Conservation (phyloP, 2,329 filamentous ascomycete genomes). For the Aspergillus japonicus region DNA sequence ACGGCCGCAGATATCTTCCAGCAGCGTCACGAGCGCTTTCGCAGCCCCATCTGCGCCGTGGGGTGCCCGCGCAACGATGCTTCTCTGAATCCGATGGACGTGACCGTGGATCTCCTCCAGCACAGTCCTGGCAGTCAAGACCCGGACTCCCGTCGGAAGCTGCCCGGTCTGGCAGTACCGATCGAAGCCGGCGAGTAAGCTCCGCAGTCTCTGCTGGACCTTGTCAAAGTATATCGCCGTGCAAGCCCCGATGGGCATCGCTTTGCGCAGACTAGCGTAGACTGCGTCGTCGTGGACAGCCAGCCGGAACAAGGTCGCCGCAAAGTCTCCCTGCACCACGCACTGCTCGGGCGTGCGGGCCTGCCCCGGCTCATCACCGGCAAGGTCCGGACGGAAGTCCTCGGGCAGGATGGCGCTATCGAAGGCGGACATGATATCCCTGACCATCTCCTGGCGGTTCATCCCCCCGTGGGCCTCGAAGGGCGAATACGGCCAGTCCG, state of each 20-base stretch:
- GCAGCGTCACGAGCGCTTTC: slow-evolving; percentile 38
- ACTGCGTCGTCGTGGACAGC: slow-evolving; percentile 46
- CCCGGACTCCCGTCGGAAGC: slow-evolving; percentile 18
- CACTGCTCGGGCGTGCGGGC: slow-evolving; percentile 41
- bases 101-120: slow-evolving; percentile 31
- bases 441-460: slow-evolving; percentile 39
- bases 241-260: slow-evolving; percentile 43
- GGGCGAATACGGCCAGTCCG: slow-evolving; percentile 37
- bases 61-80: slow-evolving; percentile 35
- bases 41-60: slow-evolving; percentile 39
- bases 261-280: slow-evolving; percentile 42
- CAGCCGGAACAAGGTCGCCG: slow-evolving; percentile 47
- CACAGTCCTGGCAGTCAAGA: slow-evolving; percentile 32
- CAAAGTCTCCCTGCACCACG: slow-evolving; percentile 46
- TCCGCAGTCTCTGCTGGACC: slow-evolving; percentile 34
- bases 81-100: slow-evolving; percentile 33
- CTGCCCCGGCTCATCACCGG: slow-evolving; percentile 31
- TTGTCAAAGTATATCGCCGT: slow-evolving; percentile 48
- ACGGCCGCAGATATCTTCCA: slow-evolving; percentile 38
- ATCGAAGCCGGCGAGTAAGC: slow-evolving; percentile 40
- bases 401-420: slow-evolving; percentile 39
- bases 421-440: slow-evolving; percentile 50
- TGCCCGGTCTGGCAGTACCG: slow-evolving; percentile 38
- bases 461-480: slow-evolving; percentile 30
- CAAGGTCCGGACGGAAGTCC: slow-evolving; percentile 43